Evolutionary conservation across 208 protist genomes (phyloP).

Genomic region (Trypanosoma conorhini): DNA sequence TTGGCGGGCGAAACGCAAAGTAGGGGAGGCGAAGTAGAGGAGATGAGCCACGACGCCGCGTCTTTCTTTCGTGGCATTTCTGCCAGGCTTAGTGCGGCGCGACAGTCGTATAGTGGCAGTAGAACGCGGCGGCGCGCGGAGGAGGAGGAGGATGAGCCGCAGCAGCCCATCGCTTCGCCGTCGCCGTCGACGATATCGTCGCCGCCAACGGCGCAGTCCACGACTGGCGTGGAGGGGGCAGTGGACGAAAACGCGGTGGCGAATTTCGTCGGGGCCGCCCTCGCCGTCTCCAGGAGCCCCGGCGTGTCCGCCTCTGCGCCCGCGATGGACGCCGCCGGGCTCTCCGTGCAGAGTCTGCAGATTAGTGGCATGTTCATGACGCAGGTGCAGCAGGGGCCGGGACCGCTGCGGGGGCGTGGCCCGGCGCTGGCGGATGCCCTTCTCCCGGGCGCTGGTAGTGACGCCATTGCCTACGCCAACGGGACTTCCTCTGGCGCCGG

Average conservation of each 20-base stretch:
- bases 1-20: not conserved
- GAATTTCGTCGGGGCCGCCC: not conserved
- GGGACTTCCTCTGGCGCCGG: not conserved
- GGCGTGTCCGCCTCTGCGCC: not conserved
- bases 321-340: too few species aligned
- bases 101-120: constrained; percentile 8
- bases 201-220: not conserved
- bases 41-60: constrained; percentile 34
- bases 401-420: not conserved
- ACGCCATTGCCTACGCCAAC: not conserved
- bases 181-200: constrained; percentile 5
- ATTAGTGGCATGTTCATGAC: constrained; percentile 35
- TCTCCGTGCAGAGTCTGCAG: constrained; percentile 7
- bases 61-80: constrained; percentile 65
- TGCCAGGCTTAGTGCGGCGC: constrained; percentile 31
- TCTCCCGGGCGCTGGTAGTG: not conserved
- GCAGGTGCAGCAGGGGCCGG: constrained; percentile 33
- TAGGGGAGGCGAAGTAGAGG: not conserved
- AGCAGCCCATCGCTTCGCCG: constrained; percentile 21
- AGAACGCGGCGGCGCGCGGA: not conserved
- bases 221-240: not conserved
- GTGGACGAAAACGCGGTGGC: not conserved
- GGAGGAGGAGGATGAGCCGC: constrained; percentile 28
- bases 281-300: not conserved
- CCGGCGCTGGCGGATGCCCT: not conserved